phyloP scores from a whole-genome alignment of 2,329 filamentous ascomycete genomes.

The Penicillium sp. region DNA sequence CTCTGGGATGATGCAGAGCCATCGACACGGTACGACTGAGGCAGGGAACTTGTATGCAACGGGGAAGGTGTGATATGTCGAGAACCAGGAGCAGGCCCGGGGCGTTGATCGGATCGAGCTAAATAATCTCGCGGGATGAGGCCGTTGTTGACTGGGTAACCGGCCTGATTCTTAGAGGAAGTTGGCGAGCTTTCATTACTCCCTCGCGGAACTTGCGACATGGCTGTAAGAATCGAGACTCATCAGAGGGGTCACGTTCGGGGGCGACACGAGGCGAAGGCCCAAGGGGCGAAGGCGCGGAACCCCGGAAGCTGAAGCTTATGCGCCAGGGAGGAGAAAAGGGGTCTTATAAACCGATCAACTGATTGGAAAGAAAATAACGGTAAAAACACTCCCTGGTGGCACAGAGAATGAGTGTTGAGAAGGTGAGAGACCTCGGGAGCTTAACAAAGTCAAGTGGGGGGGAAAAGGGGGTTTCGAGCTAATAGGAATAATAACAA shows the following conservation, averaged over 20 bases:
- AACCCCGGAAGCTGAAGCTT: conserved; percentile 22
- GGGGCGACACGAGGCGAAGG: conserved; percentile 16
- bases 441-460: conserved; percentile 5
- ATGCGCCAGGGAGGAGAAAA: conserved; percentile 8
- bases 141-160: conserved; percentile 24
- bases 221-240: conserved; percentile 28
- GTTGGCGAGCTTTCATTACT: conserved; percentile 24
- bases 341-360: conserved; percentile 17
- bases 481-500: not conserved
- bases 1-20: conserved; percentile 28
- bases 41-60: conserved; percentile 31
- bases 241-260: conserved; percentile 22
- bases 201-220: conserved; percentile 38
- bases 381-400: not conserved
- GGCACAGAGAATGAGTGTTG: not conserved
- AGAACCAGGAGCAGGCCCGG: conserved; percentile 23
- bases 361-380: conserved; percentile 4
- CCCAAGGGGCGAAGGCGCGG: conserved; percentile 15
- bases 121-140: conserved; percentile 40
- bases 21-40: conserved; percentile 22
- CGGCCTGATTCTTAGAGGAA: conserved; percentile 15
- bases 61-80: conserved; percentile 34
- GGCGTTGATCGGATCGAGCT: conserved; percentile 30
- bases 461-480: conserved; percentile 4
- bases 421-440: not conserved